Evolutionary conservation across 1,139 yeast genomes (phyloP).

Genomic region (Entelexis sorbosivorans): DNA sequence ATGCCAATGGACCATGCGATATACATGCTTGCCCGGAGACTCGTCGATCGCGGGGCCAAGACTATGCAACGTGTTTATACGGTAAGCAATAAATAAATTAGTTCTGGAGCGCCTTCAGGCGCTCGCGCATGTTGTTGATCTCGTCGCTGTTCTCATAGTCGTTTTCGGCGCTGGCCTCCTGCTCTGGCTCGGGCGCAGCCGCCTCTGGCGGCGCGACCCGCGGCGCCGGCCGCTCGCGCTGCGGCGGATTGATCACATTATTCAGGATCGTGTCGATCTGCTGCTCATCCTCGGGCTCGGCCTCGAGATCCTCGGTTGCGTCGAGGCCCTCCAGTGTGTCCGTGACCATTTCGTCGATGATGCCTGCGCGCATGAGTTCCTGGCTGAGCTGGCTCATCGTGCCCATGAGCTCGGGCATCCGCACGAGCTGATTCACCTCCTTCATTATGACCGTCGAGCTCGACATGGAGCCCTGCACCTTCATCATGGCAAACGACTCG

Average conservation of each 20-base stretch:
- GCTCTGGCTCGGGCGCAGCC: constrained; percentile 15
- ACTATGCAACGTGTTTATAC: background rate
- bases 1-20: too few species aligned
- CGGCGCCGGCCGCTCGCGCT: constrained; percentile 19
- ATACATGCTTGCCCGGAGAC: too few species aligned
- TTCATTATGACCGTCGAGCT: constrained; percentile 73
- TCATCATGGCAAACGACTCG: constrained; percentile 81
- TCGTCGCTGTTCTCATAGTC: constrained; percentile 56
- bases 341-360: constrained; percentile 90
- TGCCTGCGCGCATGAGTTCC: constrained; percentile 78
- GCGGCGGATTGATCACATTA: constrained; percentile 35
- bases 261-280: constrained; percentile 45
- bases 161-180: constrained; percentile 36
- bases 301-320: constrained; percentile 57
- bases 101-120: constrained; percentile 76
- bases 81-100: constrained; percentile 25
- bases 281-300: constrained; percentile 53
- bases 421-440: constrained; percentile 71
- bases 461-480: constrained; percentile 72
- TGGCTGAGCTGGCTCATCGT: constrained; percentile 81
- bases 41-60: too few species aligned
- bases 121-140: constrained; percentile 76
- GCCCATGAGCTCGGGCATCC: constrained; percentile 66
- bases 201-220: constrained; percentile 28
- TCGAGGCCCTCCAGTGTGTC: constrained; percentile 69